phyloP scores from a whole-genome alignment of 345 rosid genomes.

The Boechera retrofracta region DNA sequence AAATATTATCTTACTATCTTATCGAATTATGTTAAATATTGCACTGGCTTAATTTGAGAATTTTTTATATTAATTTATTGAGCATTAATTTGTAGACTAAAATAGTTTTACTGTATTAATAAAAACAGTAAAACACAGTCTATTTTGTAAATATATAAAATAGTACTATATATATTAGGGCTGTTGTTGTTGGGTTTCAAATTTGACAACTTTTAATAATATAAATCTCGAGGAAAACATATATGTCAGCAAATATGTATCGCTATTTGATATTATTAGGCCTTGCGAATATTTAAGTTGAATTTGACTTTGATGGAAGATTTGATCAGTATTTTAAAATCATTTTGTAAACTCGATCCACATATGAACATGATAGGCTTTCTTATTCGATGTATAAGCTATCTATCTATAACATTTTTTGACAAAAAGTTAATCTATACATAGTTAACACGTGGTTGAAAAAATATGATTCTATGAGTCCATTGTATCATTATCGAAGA shows the following conservation, averaged over 20 bases:
- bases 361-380: constrained; percentile 16
- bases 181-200: constrained; percentile 3
- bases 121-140: too few species aligned
- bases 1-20: too few species aligned
- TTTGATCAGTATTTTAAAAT: not conserved
- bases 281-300: constrained; percentile 18
- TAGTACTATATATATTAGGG: not conserved
- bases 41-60: too few species aligned
- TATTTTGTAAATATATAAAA: too few species aligned
- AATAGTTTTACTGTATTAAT: too few species aligned
- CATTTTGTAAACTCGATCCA: constrained; percentile 10
- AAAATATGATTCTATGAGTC: not conserved
- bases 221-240: constrained; percentile 2
- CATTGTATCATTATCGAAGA: not conserved
- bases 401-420: not conserved
- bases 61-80: too few species aligned
- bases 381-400: constrained; percentile 1
- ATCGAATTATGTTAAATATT: too few species aligned
- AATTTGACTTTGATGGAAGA: constrained; percentile 26
- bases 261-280: constrained; percentile 15
- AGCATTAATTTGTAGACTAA: too few species aligned
- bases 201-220: constrained; percentile 12
- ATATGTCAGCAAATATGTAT: constrained; percentile 21
- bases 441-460: constrained; percentile 19
- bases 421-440: not conserved